These are phyloP conservation scores for Mycena capillaripes DNA, from an alignment of 768 basidiomycete species.

Conservation along the genomic window DNA sequence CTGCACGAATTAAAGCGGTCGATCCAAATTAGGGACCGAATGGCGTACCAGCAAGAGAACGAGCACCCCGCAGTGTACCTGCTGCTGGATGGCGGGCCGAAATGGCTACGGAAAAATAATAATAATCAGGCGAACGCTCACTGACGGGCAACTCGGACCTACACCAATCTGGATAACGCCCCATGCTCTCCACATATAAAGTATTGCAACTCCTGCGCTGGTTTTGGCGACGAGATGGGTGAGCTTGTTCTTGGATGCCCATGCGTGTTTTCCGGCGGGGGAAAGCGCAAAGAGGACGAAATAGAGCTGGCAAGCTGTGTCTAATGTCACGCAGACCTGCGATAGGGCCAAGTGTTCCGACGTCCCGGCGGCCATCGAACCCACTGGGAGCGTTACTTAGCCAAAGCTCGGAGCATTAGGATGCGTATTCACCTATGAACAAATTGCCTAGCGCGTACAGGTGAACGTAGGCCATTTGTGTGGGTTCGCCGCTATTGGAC, in stretches of 20 bases:
- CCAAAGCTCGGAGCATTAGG: no score
- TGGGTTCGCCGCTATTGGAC: constrained; percentile 19
- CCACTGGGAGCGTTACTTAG: constrained; percentile 37
- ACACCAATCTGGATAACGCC: constrained; percentile 44
- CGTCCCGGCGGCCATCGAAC: constrained; percentile 49
- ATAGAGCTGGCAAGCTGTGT: constrained; percentile 52
- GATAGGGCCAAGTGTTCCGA: constrained; percentile 42
- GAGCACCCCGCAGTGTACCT: constrained; percentile 43
- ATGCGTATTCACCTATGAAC: constrained; percentile 44
- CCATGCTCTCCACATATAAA: constrained; percentile 50
- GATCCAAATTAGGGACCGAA: background rate
- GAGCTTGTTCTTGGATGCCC: constrained; percentile 44
- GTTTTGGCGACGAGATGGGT: constrained; percentile 61
- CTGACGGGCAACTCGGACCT: constrained; percentile 1
- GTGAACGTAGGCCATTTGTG: constrained; percentile 46
- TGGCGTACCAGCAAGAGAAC: constrained; percentile 48
- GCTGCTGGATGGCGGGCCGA: constrained; percentile 41
- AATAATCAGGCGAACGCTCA: background rate
- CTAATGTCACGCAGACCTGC: constrained; percentile 48
- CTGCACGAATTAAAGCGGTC: constrained; percentile 31
- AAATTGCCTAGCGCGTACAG: constrained; percentile 49
- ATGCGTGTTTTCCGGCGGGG: constrained; percentile 36
- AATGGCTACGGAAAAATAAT: constrained; percentile 34
- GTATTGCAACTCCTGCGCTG: constrained; percentile 52
- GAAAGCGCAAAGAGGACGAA: constrained; percentile 49